A percentile compares a stretch with the other conserved stretches of the same genome.
Evolutionary conservation across 2,329 filamentous ascomycete genomes (phyloP).

Genomic region (Penicillium sp.): DNA sequence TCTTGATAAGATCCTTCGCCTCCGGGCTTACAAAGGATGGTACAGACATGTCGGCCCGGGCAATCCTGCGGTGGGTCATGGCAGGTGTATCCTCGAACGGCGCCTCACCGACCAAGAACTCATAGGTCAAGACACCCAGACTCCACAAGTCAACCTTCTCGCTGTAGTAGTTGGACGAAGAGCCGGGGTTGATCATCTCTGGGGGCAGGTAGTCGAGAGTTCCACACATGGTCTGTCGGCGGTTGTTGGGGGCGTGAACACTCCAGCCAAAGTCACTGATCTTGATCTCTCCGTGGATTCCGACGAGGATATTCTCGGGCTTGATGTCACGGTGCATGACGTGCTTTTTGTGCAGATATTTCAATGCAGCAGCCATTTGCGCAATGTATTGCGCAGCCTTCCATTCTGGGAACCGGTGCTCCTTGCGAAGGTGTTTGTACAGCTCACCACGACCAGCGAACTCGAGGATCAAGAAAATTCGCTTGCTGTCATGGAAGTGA

Average conservation of each 20-base stretch:
- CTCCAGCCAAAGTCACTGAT: constrained; percentile 99
- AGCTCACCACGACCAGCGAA: constrained; percentile 84
- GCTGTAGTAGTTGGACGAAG: constrained; percentile 82
- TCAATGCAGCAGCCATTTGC: constrained; percentile 85
- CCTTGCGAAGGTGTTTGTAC: constrained; percentile 81
- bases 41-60: constrained; percentile 86
- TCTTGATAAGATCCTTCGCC: constrained; percentile 89
- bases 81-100: constrained; percentile 94
- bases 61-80: constrained; percentile 91
- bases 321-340: constrained; percentile 98
- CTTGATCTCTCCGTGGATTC: constrained; percentile 97
- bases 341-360: constrained; percentile 93
- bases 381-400: constrained; percentile 85
- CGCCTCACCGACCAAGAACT: constrained; percentile 93
- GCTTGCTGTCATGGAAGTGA: constrained; percentile 86
- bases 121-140: constrained; percentile 90
- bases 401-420: constrained; percentile 79
- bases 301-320: constrained; percentile 94
- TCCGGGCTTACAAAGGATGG: constrained; percentile 88
- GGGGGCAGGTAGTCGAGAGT: constrained; percentile 96
- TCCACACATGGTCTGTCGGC: constrained; percentile 92
- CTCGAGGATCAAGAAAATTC: constrained; percentile 84
- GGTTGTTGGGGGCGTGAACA: constrained; percentile 93
- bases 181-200: constrained; percentile 89
- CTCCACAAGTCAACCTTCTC: constrained; percentile 98